phyloP scores from a whole-genome alignment of 2,329 filamentous ascomycete genomes.

The Colletotrichum sp. region DNA sequence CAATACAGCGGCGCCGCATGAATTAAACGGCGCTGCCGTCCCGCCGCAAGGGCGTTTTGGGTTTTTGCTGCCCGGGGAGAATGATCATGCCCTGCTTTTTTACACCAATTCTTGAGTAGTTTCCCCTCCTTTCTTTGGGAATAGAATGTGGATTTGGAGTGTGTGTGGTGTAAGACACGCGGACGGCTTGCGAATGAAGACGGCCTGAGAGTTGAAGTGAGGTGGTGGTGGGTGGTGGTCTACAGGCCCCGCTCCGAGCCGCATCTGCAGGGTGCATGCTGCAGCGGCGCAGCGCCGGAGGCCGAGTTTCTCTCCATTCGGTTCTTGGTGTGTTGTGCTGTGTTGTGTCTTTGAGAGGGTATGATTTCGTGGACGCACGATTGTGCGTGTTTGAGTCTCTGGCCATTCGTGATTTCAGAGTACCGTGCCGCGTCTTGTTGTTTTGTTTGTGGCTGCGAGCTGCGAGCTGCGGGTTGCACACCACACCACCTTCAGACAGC shows the following conservation, averaged over 20 bases:
- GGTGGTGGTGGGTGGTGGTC: neutral
- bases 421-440: neutral
- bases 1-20: neutral
- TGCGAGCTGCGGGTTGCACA: neutral
- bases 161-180: neutral
- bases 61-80: neutral
- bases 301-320: neutral
- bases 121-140: neutral
- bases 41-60: neutral
- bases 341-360: fast-evolving
- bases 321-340: neutral
- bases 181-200: neutral
- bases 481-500: neutral
- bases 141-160: neutral
- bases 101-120: no score
- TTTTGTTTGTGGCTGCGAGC: neutral
- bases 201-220: neutral
- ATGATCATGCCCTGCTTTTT: neutral
- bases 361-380: neutral
- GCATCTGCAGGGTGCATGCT: neutral
- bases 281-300: neutral
- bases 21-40: neutral
- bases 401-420: neutral
- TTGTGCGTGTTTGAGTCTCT: neutral
- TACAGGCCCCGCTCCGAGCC: neutral